Conservation (phyloP, 2,329 filamentous ascomycete genomes). For the Cryphonectria carpinicola region DNA sequence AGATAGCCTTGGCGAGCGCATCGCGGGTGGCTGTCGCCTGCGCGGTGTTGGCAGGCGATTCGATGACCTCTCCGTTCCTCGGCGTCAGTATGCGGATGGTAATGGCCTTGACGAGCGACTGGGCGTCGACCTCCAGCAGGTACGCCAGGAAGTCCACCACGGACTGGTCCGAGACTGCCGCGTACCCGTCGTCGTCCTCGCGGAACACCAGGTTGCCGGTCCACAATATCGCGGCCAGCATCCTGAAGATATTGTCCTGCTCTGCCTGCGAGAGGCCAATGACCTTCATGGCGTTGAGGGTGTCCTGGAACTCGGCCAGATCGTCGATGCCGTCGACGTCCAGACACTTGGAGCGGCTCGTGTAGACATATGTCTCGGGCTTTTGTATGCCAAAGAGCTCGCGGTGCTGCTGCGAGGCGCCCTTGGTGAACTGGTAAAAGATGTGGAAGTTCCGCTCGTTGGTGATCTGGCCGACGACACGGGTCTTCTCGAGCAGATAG, state of each 20-base stretch:
- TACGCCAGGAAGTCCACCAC: slow-evolving; percentile 96
- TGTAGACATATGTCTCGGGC: slow-evolving; percentile 92
- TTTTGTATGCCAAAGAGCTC: slow-evolving; percentile 89
- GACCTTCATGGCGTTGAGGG: slow-evolving; percentile 89
- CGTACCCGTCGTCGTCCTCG: slow-evolving; percentile 89
- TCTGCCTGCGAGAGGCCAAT: slow-evolving; percentile 88
- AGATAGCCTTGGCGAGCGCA: slow-evolving; percentile 92
- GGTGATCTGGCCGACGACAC: slow-evolving; percentile 91
- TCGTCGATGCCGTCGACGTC: slow-evolving; percentile 96
- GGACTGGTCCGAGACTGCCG: slow-evolving; percentile 82
- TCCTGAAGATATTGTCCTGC: slow-evolving; percentile 95
- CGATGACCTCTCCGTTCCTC: slow-evolving; percentile 67
- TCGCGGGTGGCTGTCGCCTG: slow-evolving; percentile 88
- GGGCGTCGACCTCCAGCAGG: slow-evolving; percentile 82
- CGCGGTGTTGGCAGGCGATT: slow-evolving; percentile 80
- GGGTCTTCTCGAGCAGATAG: slow-evolving; percentile 92
- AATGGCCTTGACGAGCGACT: slow-evolving; percentile 81
- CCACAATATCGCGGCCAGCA: slow-evolving; percentile 91
- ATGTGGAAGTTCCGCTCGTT: slow-evolving; percentile 99
- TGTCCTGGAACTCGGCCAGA: slow-evolving; percentile 84
- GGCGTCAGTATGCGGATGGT: slow-evolving; percentile 84
- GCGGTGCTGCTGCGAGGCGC: slow-evolving; percentile 83
- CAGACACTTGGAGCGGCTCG: slow-evolving; percentile 90
- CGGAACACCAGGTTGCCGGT: slow-evolving; percentile 90
- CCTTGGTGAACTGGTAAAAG: slow-evolving; percentile 98